These are phyloP conservation scores for Botryococcus braunii DNA, from an alignment of 163 green algal genomes.

Conservation along the genomic window DNA sequence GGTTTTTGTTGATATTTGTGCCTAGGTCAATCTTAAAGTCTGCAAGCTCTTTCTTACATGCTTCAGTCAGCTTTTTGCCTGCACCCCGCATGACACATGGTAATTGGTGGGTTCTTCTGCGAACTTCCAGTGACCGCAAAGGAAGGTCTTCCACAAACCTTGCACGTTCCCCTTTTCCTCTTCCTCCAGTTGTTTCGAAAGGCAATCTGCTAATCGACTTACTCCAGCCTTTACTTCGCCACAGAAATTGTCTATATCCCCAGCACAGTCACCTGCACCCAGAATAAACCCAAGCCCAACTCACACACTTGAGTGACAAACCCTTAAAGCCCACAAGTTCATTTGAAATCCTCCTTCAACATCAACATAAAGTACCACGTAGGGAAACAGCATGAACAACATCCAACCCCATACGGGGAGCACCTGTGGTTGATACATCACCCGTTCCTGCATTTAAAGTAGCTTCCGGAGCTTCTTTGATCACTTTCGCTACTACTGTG, in stretches of 20 bases:
- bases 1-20: constrained; percentile 70
- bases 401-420: not conserved
- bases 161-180: constrained; percentile 27
- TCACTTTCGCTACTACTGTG: constrained; percentile 18
- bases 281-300: not conserved
- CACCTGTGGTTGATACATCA: constrained; percentile 29
- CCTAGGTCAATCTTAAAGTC: constrained; percentile 56
- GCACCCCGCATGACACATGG: not conserved
- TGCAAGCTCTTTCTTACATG: constrained; percentile 47
- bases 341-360: not conserved
- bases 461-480: constrained; percentile 19
- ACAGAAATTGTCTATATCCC: constrained; percentile 27
- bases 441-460: constrained; percentile 19
- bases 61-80: constrained; percentile 21
- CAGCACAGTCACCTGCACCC: constrained; percentile 24
- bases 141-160: constrained; percentile 2
- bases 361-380: not conserved
- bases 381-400: not conserved
- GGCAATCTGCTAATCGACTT: constrained; percentile 48
- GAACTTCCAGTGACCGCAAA: not conserved
- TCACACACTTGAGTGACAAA: not conserved
- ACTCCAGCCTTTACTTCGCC: constrained; percentile 39
- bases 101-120: not conserved
- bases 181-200: constrained; percentile 34
- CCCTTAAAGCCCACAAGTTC: not conserved